These are phyloP conservation scores for Shiraia sp. DNA, from an alignment of 2,329 filamentous ascomycete genomes.

Conservation along the genomic window DNA sequence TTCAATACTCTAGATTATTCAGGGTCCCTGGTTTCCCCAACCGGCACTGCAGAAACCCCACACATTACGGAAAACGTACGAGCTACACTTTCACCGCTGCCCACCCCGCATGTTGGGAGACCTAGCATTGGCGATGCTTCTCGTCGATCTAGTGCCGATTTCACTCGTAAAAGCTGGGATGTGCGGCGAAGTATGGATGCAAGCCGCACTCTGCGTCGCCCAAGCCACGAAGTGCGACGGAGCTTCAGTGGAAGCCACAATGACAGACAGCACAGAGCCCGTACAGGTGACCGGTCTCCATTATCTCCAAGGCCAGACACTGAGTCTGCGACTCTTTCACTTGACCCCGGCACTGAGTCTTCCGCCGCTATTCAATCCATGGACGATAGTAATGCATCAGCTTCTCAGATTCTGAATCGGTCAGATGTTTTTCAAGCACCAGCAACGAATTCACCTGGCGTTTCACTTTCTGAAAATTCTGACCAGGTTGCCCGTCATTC, in stretches of 20 bases:
- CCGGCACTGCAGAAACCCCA: slow-evolving; percentile 24
- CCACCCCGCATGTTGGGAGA: slow-evolving; percentile 35
- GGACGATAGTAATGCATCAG: slow-evolving; percentile 76
- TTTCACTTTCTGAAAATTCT: slow-evolving; percentile 25
- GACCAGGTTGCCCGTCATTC: slow-evolving; percentile 33
- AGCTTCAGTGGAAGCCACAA: slow-evolving; percentile 66
- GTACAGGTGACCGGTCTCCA: slow-evolving; percentile 54
- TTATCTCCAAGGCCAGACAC: slow-evolving; percentile 60
- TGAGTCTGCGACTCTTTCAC: slow-evolving; percentile 75
- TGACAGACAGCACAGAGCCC: slow-evolving; percentile 57
- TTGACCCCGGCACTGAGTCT: slow-evolving; percentile 75
- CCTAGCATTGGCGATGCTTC: slow-evolving; percentile 50
- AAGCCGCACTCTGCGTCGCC: slow-evolving; percentile 58
- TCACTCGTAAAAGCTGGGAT: slow-evolving; percentile 45
- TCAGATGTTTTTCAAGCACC: slow-evolving; percentile 89
- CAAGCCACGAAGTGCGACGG: slow-evolving; percentile 48
- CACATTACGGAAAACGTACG: slow-evolving; percentile 46
- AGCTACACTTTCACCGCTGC: slow-evolving; percentile 50
- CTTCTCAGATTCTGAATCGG: slow-evolving; percentile 84
- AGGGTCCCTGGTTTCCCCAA: slow-evolving; percentile 14
- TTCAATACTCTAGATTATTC: slow-evolving; percentile 11
- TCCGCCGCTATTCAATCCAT: slow-evolving; percentile 64
- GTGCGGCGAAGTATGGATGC: slow-evolving; percentile 41
- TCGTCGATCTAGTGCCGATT: slow-evolving; percentile 45
- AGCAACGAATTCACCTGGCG: slow-evolving; percentile 54